A percentile compares a stretch with the other conserved stretches of the same genome.
Evolutionary conservation across 495 filamentous ascomycete genomes (phyloP).

Genomic region (Penicillium cosmopolitanum): DNA sequence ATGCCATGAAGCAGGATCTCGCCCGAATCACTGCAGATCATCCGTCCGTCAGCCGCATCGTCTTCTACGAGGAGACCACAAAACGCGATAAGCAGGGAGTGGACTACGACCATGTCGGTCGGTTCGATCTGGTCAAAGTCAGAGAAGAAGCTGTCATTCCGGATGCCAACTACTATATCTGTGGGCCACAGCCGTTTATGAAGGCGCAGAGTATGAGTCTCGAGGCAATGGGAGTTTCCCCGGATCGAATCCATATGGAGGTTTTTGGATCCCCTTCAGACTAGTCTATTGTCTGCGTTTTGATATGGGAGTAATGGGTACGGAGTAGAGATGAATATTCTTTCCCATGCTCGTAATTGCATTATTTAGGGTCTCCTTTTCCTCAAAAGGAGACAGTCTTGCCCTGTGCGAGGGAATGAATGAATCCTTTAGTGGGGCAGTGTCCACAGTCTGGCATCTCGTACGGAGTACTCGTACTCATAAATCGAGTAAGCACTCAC

Average conservation of each 20-base stretch:
- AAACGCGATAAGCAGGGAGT: conserved; percentile 48
- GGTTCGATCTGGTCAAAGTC: conserved; percentile 54
- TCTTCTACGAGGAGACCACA: conserved; percentile 29
- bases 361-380: too few species aligned
- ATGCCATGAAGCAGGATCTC: conserved; percentile 57
- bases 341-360: too few species aligned
- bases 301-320: not conserved
- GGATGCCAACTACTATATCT: conserved; percentile 62
- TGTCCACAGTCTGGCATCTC: too few species aligned
- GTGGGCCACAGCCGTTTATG: conserved; percentile 66
- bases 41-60: conserved; percentile 15
- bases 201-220: conserved; percentile 48
- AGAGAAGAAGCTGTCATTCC: conserved; percentile 45
- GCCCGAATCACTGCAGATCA: conserved; percentile 33
- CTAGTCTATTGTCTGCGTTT: not conserved
- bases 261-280: conserved; percentile 49
- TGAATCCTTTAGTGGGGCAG: too few species aligned
- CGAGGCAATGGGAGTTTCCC: conserved; percentile 47
- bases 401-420: too few species aligned
- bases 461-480: too few species aligned
- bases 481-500: too few species aligned
- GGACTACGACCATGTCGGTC: conserved; percentile 55
- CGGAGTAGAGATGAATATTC: too few species aligned
- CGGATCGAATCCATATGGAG: conserved; percentile 57
- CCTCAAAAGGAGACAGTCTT: too few species aligned